These are phyloP conservation scores for Coccomyxa subellipsoidea DNA, from an alignment of 163 green algal species.

Conservation along the genomic window DNA sequence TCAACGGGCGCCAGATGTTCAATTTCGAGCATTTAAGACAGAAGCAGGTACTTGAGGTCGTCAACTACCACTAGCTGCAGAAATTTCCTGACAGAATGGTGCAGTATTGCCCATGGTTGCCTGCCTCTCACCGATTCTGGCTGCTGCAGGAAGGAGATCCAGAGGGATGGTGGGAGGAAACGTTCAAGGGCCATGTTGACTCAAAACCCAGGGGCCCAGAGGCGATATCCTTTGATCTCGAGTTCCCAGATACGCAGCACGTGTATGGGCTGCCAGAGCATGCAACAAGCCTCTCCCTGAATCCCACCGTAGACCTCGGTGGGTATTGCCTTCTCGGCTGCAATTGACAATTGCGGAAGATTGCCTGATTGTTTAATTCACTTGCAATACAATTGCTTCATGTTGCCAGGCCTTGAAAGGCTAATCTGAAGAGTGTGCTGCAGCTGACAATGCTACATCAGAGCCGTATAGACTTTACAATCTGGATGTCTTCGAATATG, in stretches of 20 bases:
- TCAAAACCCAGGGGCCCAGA: conserved; percentile 83
- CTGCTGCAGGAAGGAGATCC: conserved; percentile 63
- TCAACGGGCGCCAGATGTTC: conserved; percentile 84
- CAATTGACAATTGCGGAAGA: too few species aligned
- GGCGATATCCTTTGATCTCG: conserved; percentile 88
- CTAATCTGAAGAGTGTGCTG: not conserved
- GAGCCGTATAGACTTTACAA: conserved; percentile 99
- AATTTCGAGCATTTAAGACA: conserved; percentile 81
- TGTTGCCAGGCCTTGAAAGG: too few species aligned
- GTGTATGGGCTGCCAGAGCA: conserved; percentile 82
- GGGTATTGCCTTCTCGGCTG: not conserved
- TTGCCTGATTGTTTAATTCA: too few species aligned
- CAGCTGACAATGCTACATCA: conserved; percentile 13
- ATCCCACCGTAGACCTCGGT: conserved; percentile 55
- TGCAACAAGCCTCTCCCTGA: conserved; percentile 72
- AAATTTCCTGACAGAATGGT: too few species aligned
- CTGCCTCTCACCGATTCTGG: too few species aligned
- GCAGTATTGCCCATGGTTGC: too few species aligned
- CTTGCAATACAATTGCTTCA: too few species aligned
- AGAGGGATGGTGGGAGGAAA: conserved; percentile 88
- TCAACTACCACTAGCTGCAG: too few species aligned
- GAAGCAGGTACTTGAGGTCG: conserved; percentile 51
- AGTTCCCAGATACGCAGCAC: conserved; percentile 61
- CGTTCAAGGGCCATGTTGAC: conserved; percentile 85
- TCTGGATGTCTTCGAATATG: conserved; percentile 99